These are phyloP conservation scores for Nigrospora sphaerica DNA, from an alignment of 2,329 filamentous ascomycete species.

Conservation along the genomic window DNA sequence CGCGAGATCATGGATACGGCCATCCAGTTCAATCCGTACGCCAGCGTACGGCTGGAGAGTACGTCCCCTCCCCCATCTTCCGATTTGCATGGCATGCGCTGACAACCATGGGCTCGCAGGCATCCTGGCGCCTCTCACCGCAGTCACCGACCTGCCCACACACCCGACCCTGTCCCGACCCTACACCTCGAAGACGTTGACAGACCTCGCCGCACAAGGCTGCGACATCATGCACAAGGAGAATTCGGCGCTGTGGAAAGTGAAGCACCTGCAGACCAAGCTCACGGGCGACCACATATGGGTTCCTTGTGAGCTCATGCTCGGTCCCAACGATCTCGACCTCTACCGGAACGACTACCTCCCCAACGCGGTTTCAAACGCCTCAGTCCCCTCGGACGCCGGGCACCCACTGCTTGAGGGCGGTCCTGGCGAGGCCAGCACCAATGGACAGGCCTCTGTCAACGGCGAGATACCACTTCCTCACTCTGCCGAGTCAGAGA, in stretches of 20 bases:
- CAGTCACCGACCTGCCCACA: slow-evolving; percentile 65
- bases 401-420: slow-evolving; percentile 12
- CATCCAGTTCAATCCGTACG: slow-evolving; percentile 69
- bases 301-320: slow-evolving; percentile 53
- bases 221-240: slow-evolving; percentile 69
- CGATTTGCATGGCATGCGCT: slow-evolving; percentile 1
- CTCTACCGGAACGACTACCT: slow-evolving; percentile 42
- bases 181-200: slow-evolving; percentile 67
- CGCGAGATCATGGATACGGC: slow-evolving; percentile 54
- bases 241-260: slow-evolving; percentile 63
- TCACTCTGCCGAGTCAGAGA: slow-evolving; percentile 4
- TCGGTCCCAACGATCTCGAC: slow-evolving; percentile 47
- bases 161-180: slow-evolving; percentile 70
- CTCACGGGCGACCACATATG: slow-evolving; percentile 69
- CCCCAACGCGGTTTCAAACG: slow-evolving; percentile 9
- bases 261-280: slow-evolving; percentile 66
- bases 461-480: slow-evolving; percentile 12
- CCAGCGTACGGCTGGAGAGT: slow-evolving; percentile 66
- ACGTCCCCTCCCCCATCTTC: slow-evolving; percentile 20
- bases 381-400: slow-evolving; percentile 13
- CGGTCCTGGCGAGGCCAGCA: slow-evolving; percentile 8
- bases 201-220: slow-evolving; percentile 62
- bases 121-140: slow-evolving; percentile 67
- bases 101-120: slow-evolving; percentile 38
- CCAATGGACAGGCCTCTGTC: slow-evolving; percentile 9